Base-by-base conservation (phyloP, 2,329 filamentous ascomycete species). In the Lasiodiplodia hormozganensis region DNA sequence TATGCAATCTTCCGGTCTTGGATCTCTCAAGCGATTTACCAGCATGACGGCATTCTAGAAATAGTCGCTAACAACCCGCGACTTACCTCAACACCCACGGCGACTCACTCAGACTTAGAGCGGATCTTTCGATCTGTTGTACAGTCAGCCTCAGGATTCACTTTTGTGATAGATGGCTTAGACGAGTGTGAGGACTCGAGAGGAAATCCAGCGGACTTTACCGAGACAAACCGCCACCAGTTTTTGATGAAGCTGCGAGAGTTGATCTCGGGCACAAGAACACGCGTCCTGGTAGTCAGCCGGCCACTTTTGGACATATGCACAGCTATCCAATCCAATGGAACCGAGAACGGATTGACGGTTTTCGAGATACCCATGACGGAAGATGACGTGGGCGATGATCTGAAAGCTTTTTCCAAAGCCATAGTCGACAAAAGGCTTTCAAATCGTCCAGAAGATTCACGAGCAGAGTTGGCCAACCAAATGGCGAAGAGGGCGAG, bases 301-400 rank as follows among this genome's bases (percentile, higher is more conserved):
- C 51, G 51, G 4, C 12, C 23, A 2, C 18, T 8, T 1, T 14
- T 31, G 2, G 51, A 53, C 8, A 53, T 53, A 6, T 25, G 23
- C 51, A 10, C 25, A 2, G 11, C 51, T 5, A 7, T 53, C 1
- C 12, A 16, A 16, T 2, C 25, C 16, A 25, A 53, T 2, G 2
- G 10, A 3, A 0, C 16, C 4, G 7, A 6, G 1, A 5, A 10
- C 25, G 2, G 21, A 2, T 6, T 18, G 14, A 18, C 10, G 1
- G 0, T 53, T 23, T 10, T 18, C 16, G 21, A 53, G 6, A 18
- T 53, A 16, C 6, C 21, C 14, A 7, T 53, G 16, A 28, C 23
- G 4, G 3, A 28, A 16, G 12, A 18, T 28, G 51, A 53, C 4
- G 51, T 53, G 12, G 51, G 10, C 2, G 25, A 53, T 16, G 51